Evolutionary conservation across 2,329 filamentous ascomycete genomes (phyloP), one percentile per base, ranked within the genome.

Genomic region (Phaeosphaeriaceae sp.): DNA sequence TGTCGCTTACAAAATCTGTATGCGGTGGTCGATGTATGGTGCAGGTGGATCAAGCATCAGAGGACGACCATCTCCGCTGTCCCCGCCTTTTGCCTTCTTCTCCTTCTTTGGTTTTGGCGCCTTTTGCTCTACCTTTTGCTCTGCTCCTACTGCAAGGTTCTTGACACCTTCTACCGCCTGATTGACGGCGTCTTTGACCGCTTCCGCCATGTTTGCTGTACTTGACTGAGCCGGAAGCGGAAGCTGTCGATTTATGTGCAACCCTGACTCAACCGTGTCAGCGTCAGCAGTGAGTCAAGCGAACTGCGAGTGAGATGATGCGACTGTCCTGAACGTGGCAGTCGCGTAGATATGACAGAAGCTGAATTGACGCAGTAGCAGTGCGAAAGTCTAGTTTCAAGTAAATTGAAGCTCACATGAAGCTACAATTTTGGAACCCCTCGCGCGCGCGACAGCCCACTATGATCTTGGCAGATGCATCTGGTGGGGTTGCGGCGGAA

Each of bases 21-120:
- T 89, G 64, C 95, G 89, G 78, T 93, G 88, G 73, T 94, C 84
- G 63, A 98, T 88, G 79, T 91, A 97, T 60, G 90, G 88, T 56
- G 94, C 91, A 21, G 88, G 83, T 47, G 82, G 81, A 50, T 71
- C 77, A 52, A 84, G 68, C 71, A 84, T 82, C 30, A 82, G 71
- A n/a, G 81, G 79, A 23, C 81, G 78, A 49, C 76, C 75, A 65
- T 79, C 78, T 24, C 65, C 67, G 22, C 46, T 28, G 52, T 68
- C 70, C 47, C 61, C 70, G n/a, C 70, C 72, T 69, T 76, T 77
- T 58, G 70, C 84, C 78, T 88, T 86, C 70, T 84, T 72, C 70
- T 71, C 69, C 32, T 83, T 80, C 73, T 76, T 77, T n/a, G 71
- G 64, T 40, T 70, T 71, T 10, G 67, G 58, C 9, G 66, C 59